Percentiles rank a stretch among this genome's conserved stretches.
These are phyloP conservation scores for Acrodontium crateriforme DNA, from an alignment of 2,329 filamentous ascomycete species.

Conservation along the genomic window DNA sequence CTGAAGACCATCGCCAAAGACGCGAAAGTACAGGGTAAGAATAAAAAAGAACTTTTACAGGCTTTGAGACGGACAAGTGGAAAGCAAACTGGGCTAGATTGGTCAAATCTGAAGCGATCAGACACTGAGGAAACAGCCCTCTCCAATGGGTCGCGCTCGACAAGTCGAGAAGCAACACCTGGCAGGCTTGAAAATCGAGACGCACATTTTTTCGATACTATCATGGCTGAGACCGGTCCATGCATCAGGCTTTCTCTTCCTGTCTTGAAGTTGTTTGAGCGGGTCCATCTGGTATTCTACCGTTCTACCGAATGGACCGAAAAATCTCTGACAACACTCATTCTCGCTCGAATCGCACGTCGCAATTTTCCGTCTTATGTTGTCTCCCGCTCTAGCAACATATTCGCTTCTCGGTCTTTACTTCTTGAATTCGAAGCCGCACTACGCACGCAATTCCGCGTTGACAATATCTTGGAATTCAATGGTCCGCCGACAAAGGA, in stretches of 20 bases:
- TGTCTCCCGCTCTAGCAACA: conserved; percentile 76
- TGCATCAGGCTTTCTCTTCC: conserved; percentile 67
- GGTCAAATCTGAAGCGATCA: conserved; percentile 50
- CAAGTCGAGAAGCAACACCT: conserved; percentile 25
- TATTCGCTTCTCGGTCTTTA: conserved; percentile 62
- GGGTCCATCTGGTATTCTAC: conserved; percentile 92
- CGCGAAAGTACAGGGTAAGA: conserved; percentile 73
- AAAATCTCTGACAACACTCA: conserved; percentile 88
- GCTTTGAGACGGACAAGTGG: conserved; percentile 62
- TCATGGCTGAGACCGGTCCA: conserved; percentile 61
- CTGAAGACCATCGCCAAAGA: conserved; percentile 74
- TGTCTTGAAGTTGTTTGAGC: conserved; percentile 71
- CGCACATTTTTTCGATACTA: conserved; percentile 62
- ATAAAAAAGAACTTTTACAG: conserved; percentile 64
- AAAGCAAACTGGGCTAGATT: conserved; percentile 60
- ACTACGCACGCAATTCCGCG: conserved; percentile 63
- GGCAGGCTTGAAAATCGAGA: conserved; percentile 47
- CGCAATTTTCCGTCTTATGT: conserved; percentile 83
- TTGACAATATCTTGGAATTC: conserved; percentile 73
- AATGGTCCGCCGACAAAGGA: conserved; percentile 54
- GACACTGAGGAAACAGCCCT: conserved; percentile 43
- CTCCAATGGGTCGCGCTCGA: conserved; percentile 28
- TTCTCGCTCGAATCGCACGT: conserved; percentile 76
- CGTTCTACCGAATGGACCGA: conserved; percentile 94
- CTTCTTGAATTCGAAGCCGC: conserved; percentile 84